Conservation (phyloP, 495 filamentous ascomycete species). For the Hyaloscypha variabilis region DNA sequence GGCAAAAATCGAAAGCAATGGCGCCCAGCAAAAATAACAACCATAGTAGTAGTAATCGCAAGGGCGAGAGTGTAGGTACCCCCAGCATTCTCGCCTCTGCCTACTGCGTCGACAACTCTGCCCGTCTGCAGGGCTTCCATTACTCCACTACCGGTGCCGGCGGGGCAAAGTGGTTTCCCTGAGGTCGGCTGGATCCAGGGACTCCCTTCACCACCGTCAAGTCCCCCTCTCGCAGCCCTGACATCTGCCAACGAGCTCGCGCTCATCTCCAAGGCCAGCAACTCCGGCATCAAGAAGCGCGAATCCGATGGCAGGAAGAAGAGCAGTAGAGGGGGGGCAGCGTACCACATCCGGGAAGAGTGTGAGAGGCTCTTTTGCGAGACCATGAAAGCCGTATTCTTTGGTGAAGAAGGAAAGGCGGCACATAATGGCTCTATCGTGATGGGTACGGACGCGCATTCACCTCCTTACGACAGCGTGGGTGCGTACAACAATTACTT, state of each 20-base stretch:
- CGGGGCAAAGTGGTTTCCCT: conserved; percentile 95
- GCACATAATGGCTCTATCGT: conserved; percentile 71
- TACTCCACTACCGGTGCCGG: conserved; percentile 89
- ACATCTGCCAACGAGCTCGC: conserved; percentile 61
- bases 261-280: conserved; percentile 52
- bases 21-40: conserved; percentile 65
- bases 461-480: conserved; percentile 32
- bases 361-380: conserved; percentile 99
- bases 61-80: conserved; percentile 56
- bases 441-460: conserved; percentile 59
- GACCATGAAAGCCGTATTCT: conserved; percentile 87
- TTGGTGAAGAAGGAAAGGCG: conserved; percentile 82
- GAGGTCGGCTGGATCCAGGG: conserved; percentile 81
- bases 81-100: conserved; percentile 81
- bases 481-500: conserved; percentile 33
- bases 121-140: conserved; percentile 74
- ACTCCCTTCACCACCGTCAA: conserved; percentile 73
- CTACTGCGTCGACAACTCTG: conserved; percentile 66
- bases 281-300: conserved; percentile 33
- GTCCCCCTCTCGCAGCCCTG: conserved; percentile 78
- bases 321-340: conserved; percentile 79
- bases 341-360: conserved; percentile 95
- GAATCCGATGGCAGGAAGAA: conserved; percentile 40
- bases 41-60: conserved; percentile 70
- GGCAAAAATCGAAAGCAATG: conserved; percentile 45